Evolutionary conservation across 2,329 filamentous ascomycete species (phyloP).

Genomic region (Fusarium nurragi): DNA sequence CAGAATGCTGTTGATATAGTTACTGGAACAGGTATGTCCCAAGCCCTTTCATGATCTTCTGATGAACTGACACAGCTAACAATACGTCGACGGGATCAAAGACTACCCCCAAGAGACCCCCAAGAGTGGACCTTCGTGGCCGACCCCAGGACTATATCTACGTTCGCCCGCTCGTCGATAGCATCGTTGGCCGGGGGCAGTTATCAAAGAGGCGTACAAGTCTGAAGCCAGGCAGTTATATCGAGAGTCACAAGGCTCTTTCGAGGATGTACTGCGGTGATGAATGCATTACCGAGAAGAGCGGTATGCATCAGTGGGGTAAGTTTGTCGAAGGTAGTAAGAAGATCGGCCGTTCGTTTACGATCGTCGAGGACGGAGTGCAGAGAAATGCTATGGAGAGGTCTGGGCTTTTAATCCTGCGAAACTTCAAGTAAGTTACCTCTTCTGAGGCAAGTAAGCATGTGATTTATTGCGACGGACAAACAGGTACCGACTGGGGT

Average conservation of each 20-base stretch:
- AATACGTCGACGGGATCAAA: constrained; percentile 14
- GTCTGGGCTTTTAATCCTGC: constrained; percentile 14
- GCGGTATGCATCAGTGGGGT: constrained; percentile 34
- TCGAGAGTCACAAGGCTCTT: constrained; percentile 30
- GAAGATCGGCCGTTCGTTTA: constrained; percentile 28
- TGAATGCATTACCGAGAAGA: constrained; percentile 11
- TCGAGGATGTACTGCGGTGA: constrained; percentile 28
- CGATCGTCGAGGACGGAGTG: constrained; percentile 15
- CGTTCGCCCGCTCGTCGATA: constrained; percentile 30
- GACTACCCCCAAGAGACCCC: constrained; percentile 33
- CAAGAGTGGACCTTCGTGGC: constrained; percentile 31
- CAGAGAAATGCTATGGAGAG: constrained; percentile 25
- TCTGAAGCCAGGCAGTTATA: constrained; percentile 22
- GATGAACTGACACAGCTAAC: neutral
- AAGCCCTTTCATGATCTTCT: fast-evolving
- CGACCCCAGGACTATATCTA: constrained; percentile 27
- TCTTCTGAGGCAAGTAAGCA: fast-evolving
- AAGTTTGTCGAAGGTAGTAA: constrained; percentile 28
- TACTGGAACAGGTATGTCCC: constrained; percentile 32
- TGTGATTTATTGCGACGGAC: neutral
- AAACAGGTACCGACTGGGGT: constrained; percentile 26
- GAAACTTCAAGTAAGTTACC: constrained; percentile 11
- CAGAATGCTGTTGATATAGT: constrained; percentile 28
- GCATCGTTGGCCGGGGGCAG: constrained; percentile 17
- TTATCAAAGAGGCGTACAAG: constrained; percentile 24